phyloP scores from a whole-genome alignment of 1,284 basidiomycete genomes.

The Rhodotorula sp. region DNA sequence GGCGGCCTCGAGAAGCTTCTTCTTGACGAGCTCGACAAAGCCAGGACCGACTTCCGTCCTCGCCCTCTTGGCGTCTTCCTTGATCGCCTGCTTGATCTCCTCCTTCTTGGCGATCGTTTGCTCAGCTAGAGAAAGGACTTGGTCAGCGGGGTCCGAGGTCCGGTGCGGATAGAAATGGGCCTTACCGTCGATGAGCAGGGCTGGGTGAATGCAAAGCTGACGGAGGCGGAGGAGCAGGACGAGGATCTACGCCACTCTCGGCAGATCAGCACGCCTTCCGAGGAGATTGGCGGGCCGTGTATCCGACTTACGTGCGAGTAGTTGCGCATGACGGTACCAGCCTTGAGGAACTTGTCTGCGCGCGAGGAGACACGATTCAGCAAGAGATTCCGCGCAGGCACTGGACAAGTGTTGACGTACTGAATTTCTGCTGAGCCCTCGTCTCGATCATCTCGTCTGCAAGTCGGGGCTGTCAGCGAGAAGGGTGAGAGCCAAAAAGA shows the following conservation, averaged over 20 bases:
- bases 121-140: constrained; percentile 10
- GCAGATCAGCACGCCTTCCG: neutral
- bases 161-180: no score
- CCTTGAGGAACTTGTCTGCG: constrained; percentile 54
- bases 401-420: constrained; percentile 49
- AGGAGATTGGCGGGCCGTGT: neutral
- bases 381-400: neutral
- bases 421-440: constrained; percentile 60
- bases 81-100: constrained; percentile 30
- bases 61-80: constrained; percentile 33
- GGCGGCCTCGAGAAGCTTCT: constrained; percentile 19
- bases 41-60: constrained; percentile 34
- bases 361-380: neutral
- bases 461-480: neutral
- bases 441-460: constrained; percentile 54
- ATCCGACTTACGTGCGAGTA: constrained; percentile 10
- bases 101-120: constrained; percentile 33
- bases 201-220: constrained; percentile 61
- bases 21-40: constrained; percentile 25
- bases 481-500: neutral
- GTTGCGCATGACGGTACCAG: constrained; percentile 35
- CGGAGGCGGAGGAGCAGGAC: constrained; percentile 56
- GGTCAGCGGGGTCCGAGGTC: no score
- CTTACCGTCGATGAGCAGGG: constrained; percentile 27
- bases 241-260: constrained; percentile 51